These are phyloP conservation scores for Echinosophora koreensis DNA, from an alignment of 306 rosid genomes.

Conservation along the genomic window DNA sequence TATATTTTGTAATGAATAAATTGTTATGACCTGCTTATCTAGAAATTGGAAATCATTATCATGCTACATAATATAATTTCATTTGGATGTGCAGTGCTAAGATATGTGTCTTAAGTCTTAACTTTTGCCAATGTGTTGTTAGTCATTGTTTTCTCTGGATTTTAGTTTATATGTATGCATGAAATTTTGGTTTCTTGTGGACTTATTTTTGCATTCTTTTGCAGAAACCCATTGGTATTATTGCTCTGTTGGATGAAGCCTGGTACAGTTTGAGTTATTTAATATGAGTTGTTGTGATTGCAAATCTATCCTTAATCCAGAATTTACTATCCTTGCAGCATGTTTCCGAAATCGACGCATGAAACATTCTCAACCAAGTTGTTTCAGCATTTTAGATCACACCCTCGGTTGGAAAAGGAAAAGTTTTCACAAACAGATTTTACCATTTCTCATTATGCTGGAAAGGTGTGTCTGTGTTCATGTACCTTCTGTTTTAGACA, in stretches of 20 bases:
- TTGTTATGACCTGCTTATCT: constrained; percentile 12
- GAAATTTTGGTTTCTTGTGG: constrained; percentile 37
- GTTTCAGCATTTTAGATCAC: constrained; percentile 80
- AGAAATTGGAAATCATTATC: background rate
- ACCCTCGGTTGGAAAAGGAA: constrained; percentile 82
- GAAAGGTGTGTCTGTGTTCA: constrained; percentile 70
- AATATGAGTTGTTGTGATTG: constrained; percentile 58
- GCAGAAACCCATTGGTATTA: constrained; percentile 96
- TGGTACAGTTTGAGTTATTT: constrained; percentile 79
- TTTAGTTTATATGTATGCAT: constrained; percentile 29
- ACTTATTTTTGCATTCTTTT: constrained; percentile 57
- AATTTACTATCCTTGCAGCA: constrained; percentile 70
- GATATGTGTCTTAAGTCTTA: constrained; percentile 19
- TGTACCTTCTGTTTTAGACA: constrained; percentile 35
- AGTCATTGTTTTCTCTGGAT: constrained; percentile 1
- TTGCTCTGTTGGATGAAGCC: constrained; percentile 96
- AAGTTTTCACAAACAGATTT: constrained; percentile 97
- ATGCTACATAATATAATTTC: constrained; percentile 24
- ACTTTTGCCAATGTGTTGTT: background rate
- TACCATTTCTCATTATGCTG: constrained; percentile 93
- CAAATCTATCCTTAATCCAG: constrained; percentile 55
- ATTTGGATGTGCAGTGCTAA: constrained; percentile 6
- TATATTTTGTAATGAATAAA: constrained; percentile 12
- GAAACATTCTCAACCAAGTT: constrained; percentile 92
- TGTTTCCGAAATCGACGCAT: constrained; percentile 96